These are phyloP conservation scores for Penicillium desertorum DNA, from an alignment of 495 filamentous ascomycete species.

Conservation along the genomic window DNA sequence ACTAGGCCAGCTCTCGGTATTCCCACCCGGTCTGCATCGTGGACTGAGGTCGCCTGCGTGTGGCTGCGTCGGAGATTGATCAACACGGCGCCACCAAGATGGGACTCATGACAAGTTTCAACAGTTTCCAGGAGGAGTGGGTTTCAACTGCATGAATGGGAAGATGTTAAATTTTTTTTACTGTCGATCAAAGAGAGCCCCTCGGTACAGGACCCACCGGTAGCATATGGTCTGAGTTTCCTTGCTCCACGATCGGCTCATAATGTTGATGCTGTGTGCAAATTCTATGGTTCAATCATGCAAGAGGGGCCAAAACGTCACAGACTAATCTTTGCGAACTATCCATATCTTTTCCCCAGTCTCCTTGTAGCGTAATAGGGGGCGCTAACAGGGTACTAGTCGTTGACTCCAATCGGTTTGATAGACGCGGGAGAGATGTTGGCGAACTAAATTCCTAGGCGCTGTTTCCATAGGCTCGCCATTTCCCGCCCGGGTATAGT, in stretches of 20 bases:
- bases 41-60: conserved; percentile 18
- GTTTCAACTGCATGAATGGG: conserved; percentile 12
- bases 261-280: conserved; percentile 16
- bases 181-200: conserved; percentile 20
- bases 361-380: not conserved
- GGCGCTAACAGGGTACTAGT: not conserved
- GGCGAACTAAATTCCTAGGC: conserved; percentile 13
- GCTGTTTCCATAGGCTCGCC: conserved; percentile 13
- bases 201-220: conserved; percentile 17
- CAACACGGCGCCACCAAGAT: conserved; percentile 12
- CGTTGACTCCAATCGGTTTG: conserved; percentile 1
- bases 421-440: conserved; percentile 14
- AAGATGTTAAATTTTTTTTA: conserved; percentile 9
- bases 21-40: conserved; percentile 28
- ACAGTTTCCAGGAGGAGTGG: not conserved
- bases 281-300: conserved; percentile 11
- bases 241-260: conserved; percentile 25
- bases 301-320: conserved; percentile 13
- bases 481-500: conserved; percentile 11
- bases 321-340: not conserved
- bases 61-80: conserved; percentile 23
- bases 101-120: conserved; percentile 6
- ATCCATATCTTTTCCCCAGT: not conserved
- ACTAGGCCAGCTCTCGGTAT: conserved; percentile 24
- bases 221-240: conserved; percentile 13